Evolutionary conservation across 1,284 basidiomycete species (phyloP), one percentile per base, ranked within the genome.

Genomic region (Clitocybe nebularis): DNA sequence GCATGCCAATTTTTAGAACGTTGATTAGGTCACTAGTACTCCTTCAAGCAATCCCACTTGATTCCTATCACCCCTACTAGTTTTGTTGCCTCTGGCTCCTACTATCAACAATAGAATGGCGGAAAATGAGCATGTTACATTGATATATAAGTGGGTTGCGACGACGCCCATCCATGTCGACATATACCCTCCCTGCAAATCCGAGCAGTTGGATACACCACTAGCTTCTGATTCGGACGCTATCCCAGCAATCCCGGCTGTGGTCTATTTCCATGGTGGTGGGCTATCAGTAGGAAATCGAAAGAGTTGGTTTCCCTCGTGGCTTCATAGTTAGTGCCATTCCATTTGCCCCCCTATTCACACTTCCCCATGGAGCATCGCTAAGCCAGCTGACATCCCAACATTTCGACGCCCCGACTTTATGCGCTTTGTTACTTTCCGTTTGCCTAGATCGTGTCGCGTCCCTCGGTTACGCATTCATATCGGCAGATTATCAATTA

Each of bases 241-340:
- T 22, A 42, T 20, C 7, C 36, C 26, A 21, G 47, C 36, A 33
- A 44, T 71, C 1, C 73, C 78, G 28, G 66, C 69, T 2, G 56
- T 84, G 1, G 55, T 84, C 3, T 83, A 77, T 56, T 84, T 82
- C 46, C 81, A 84, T 50, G 81, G 74, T 5, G 81, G 81, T 8
- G 79, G 79, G 3, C 58, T 84, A 21, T 72, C 75, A 0, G 76
- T 77, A 10, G 81, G 80, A 3, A 74, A 75, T 46, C 67, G 72
- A 38, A 55, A 52, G 24, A 77, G 74, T 54, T 83, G 79, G 76
- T 77, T 82, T 55, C 81, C 81, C 1, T 49, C 42, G 14, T 84
- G 81, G 81, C 61, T 84, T 13, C 60, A 73, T 36, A 67, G 81
- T 83, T 36, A 53, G 75, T 26, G 19, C 42, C 41, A 82, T 36